Evolutionary conservation across 1,284 basidiomycete species (phyloP), one percentile per base, ranked within the genome.

Genomic region (Moniliophthora roreri): DNA sequence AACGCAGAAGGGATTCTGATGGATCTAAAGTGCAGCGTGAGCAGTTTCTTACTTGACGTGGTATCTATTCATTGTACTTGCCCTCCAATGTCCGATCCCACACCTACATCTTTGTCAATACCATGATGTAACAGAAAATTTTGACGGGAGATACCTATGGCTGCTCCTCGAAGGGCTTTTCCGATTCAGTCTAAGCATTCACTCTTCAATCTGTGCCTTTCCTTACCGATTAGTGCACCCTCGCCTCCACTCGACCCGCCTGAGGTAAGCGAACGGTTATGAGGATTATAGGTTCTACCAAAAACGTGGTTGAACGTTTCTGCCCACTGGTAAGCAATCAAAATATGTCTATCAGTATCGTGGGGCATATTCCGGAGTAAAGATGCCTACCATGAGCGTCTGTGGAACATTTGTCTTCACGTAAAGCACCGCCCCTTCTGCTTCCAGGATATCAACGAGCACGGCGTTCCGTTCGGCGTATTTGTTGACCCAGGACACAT

Each of bases 41-140:
- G 13, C 45, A 32, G 35, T 0, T 16, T 13, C 28, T 15, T 23
- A 24, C 26, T 18, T 15, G 15, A 11, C 6, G 39, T 69, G 35
- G 47, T 32, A 46, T 16, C 18, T 3, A 40, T 37, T 21, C 37
- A 41, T 39, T n/a, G n/a, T 20, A 38, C 71, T 56, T 54, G 80
- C 72, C 87, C 88, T 51, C 86, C 87, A 46, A 89, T 81, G 63
- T 90, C 87, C 4, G 85, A 85, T 7, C 87, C 87, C 1, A 90
- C 78, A 10, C 87, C 88, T 18, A 8, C 16, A 21, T 56, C n/a
- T 18, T 24, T 49, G n/a, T 48, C 8, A 41, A 32, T 18, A 35
- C 38, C n/a, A 45, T 21, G 18, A 32, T 41, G 20, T 28, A 20
- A 44, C 49, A 24, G 3, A 37, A 4, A n/a, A n/a, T n/a, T n/a